Evolutionary conservation across 805 yeast species (phyloP), one percentile per base, ranked within the genome.

Genomic region (Kodamaea kaohsiungensis): DNA sequence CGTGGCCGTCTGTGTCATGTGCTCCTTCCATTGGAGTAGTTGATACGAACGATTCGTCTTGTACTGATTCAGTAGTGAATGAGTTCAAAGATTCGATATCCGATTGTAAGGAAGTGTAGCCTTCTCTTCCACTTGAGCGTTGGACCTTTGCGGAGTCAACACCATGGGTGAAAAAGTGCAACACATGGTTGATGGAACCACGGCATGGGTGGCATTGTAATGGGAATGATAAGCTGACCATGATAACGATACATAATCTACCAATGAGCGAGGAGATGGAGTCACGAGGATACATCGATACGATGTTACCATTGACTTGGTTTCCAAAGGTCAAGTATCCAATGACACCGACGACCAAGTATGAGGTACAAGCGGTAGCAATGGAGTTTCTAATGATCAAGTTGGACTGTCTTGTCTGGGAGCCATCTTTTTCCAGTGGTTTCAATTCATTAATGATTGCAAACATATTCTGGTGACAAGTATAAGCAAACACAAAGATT

Each of bases 121-220:
- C 74, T 33, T 58, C 55, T 7, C 64, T 51, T 19, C 55, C 56
- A 30, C 43, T 33, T 1, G 65, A 12, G 42, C 55, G 55, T 46
- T 72, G 60, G 16, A 62, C 48, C 53, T 68, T 68, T 43, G 65
- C 59, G 19, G 61, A 59, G 6, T 64, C 50, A 25, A 70, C 67
- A 7, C 77, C 77, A 33, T 66, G 59, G 38, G 65, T 72, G 16
- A 79, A 51, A 75, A 83, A 85, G 55, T 80, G 79, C 22, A 75
- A 60, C 49, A 88, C 83, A 64, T 88, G 90, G 66, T 88, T 87
- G 30, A 83, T 70, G 2, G 92, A 85, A 15, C 88, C 82, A 56
- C 96, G 75, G 57, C 91, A 84, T 17, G 96, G 96, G 67, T 88
- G 91, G 62, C 90, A 87, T 78, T 88, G 84, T 54, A 89, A 76